phyloP scores from a whole-genome alignment of 352 stramenopile genomes.

The Thalassiosira exigua region DNA sequence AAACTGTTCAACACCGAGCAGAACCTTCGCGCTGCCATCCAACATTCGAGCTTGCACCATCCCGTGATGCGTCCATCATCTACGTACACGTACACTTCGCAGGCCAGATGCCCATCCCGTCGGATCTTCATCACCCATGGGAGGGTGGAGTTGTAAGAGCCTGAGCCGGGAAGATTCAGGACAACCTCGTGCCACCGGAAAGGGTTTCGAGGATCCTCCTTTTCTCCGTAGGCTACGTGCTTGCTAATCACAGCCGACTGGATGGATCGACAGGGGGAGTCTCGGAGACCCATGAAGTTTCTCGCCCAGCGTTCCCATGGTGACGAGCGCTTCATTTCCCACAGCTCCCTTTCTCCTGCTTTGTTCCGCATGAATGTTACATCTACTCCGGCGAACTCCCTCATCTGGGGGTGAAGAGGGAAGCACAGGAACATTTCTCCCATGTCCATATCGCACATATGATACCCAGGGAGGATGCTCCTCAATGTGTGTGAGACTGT shows the following conservation, averaged over 20 bases:
- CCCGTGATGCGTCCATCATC: slow-evolving; percentile 11
- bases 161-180: slow-evolving; percentile 16
- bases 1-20: neutral
- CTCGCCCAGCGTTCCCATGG: slow-evolving; percentile 36
- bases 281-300: slow-evolving; percentile 43
- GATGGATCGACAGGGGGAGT: slow-evolving; percentile 28
- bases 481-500: slow-evolving; percentile 17
- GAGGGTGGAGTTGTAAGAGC: neutral
- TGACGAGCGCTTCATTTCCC: slow-evolving; percentile 6
- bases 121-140: slow-evolving; percentile 31
- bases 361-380: slow-evolving; percentile 2
- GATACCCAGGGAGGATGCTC: slow-evolving; percentile 16
- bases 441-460: slow-evolving; percentile 30
- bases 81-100: slow-evolving; percentile 24
- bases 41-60: neutral
- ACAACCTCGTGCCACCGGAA: slow-evolving; percentile 31
- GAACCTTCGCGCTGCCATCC: neutral
- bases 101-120: slow-evolving; percentile 3
- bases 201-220: slow-evolving; percentile 1
- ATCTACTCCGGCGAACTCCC: slow-evolving; percentile 35
- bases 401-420: neutral
- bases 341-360: neutral
- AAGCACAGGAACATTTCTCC: slow-evolving; percentile 54
- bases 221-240: neutral
- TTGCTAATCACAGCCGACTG: slow-evolving; percentile 14